Evolutionary conservation across 2,329 filamentous ascomycete genomes (phyloP).

Genomic region (Arthrobotrys musiformis): DNA sequence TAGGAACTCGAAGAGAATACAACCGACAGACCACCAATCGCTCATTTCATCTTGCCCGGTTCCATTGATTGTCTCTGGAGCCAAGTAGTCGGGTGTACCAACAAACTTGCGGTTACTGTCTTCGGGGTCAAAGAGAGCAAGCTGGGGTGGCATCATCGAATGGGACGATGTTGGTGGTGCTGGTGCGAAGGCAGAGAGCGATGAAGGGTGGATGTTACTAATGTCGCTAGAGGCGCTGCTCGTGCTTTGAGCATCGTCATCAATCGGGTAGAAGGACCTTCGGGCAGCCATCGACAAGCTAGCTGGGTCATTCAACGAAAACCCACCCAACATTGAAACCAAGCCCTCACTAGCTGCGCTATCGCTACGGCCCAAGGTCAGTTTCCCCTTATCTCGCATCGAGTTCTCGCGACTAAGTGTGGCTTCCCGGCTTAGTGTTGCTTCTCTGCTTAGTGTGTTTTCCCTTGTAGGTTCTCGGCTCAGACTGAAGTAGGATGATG

Average conservation of each 20-base stretch:
- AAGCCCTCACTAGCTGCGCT: slow-evolving; percentile 90
- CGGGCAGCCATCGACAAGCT: slow-evolving; percentile 59
- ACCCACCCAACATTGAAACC: slow-evolving; percentile 81
- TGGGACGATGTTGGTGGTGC: slow-evolving; percentile 62
- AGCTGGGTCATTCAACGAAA: slow-evolving; percentile 76
- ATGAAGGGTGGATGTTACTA: slow-evolving; percentile 58
- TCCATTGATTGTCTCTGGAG: slow-evolving; percentile 95
- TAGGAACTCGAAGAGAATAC: slow-evolving; percentile 95
- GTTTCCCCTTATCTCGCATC: slow-evolving; percentile 59
- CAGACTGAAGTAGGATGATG: slow-evolving; percentile 93
- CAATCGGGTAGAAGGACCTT: slow-evolving; percentile 71
- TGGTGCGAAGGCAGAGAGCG: slow-evolving; percentile 55
- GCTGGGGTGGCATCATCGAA: slow-evolving; percentile 85
- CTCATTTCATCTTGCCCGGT: slow-evolving; percentile 96
- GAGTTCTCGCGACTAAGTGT: slow-evolving; percentile 54
- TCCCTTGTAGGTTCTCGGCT: slow-evolving; percentile 72
- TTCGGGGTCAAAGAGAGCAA: slow-evolving; percentile 93
- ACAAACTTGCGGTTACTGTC: slow-evolving; percentile 94
- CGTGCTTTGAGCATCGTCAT: slow-evolving; percentile 79
- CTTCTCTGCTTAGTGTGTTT: slow-evolving; percentile 64
- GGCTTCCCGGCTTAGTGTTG: slow-evolving; percentile 70
- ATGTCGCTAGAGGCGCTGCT: slow-evolving; percentile 79
- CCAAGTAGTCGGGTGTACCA: slow-evolving; percentile 95
- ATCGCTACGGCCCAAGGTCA: slow-evolving; percentile 84
- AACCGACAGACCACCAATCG: slow-evolving; percentile 99